These are phyloP conservation scores for Lophiotrema nucula DNA, from an alignment of 495 filamentous ascomycete species.

Conservation along the genomic window DNA sequence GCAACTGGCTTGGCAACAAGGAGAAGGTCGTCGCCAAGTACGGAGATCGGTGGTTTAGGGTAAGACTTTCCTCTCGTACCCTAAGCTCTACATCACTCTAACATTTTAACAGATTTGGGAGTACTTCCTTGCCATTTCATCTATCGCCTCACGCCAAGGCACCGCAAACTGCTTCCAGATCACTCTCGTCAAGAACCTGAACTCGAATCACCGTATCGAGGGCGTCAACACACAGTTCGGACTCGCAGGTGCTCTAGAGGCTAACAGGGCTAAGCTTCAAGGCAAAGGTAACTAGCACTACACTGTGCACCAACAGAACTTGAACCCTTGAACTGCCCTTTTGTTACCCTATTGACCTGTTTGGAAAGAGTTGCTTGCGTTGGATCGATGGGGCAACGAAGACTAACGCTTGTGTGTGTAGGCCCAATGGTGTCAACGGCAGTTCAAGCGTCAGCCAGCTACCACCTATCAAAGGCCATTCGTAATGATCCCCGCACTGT, in stretches of 20 bases:
- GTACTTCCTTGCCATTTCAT: slow-evolving; percentile 92
- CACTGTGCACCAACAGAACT: no score
- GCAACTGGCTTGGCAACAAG: slow-evolving; percentile 95
- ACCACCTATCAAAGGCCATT: no score
- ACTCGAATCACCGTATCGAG: slow-evolving; percentile 90
- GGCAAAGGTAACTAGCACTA: background rate
- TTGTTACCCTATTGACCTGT: no score
- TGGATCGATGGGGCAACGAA: no score
- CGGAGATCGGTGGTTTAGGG: slow-evolving; percentile 91
- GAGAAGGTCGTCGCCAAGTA: slow-evolving; percentile 97
- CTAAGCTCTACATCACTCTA: background rate
- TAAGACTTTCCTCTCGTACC: slow-evolving; percentile 51
- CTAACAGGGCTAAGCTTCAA: background rate
- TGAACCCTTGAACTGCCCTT: no score
- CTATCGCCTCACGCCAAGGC: slow-evolving; percentile 91
- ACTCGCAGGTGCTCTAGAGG: slow-evolving; percentile 65
- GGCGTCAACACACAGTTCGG: slow-evolving; percentile 74
- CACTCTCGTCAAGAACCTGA: slow-evolving; percentile 94
- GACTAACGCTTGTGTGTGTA: no score
- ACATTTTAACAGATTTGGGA: slow-evolving; percentile 78
- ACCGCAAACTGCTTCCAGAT: slow-evolving; percentile 95
- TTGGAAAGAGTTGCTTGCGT: no score
- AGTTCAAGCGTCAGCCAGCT: no score
- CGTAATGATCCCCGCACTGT: no score
- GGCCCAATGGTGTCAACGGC: no score